Conservation (phyloP, 1,139 yeast species). For the Pneumocystis canis region DNA sequence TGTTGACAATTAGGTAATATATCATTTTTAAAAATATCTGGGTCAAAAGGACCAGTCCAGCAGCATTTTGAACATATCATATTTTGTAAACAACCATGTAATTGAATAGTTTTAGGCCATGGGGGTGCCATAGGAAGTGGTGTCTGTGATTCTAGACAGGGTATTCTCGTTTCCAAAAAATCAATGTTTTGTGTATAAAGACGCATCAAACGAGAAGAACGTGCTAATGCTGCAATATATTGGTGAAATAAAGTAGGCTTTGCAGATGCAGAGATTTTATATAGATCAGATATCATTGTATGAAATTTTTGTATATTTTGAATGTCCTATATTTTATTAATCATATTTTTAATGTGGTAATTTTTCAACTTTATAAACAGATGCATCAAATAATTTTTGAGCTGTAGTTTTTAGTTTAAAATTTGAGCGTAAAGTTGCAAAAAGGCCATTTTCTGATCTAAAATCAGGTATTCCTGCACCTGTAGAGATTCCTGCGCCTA, state of each 20-base stretch:
- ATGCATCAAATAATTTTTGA: neutral
- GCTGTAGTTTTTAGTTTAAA: neutral
- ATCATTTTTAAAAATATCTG: constrained; percentile 37
- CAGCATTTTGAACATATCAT: constrained; percentile 62
- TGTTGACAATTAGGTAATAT: constrained; percentile 48
- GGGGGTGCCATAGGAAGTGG: constrained; percentile 15
- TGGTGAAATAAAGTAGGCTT: constrained; percentile 72
- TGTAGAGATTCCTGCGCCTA: constrained; percentile 80
- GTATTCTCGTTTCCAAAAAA: constrained; percentile 42
- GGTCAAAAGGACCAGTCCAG: constrained; percentile 45
- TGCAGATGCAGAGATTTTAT: constrained; percentile 28
- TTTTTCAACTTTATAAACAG: neutral
- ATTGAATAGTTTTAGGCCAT: constrained; percentile 57
- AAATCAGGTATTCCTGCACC: constrained; percentile 88
- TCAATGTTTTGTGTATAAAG: constrained; percentile 74
- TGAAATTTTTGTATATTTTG: neutral
- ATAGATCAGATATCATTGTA: neutral
- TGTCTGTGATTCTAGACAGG: constrained; percentile 15
- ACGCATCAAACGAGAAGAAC: constrained; percentile 52
- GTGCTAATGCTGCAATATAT: constrained; percentile 53
- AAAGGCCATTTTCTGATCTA: constrained; percentile 62
- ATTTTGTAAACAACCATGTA: constrained; percentile 77
- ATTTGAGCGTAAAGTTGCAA: constrained; percentile 26
- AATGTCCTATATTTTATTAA: neutral
- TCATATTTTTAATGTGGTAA: neutral